Base-by-base conservation (phyloP, 257 asterid genomes). In the Lycium ferocissimum region DNA sequence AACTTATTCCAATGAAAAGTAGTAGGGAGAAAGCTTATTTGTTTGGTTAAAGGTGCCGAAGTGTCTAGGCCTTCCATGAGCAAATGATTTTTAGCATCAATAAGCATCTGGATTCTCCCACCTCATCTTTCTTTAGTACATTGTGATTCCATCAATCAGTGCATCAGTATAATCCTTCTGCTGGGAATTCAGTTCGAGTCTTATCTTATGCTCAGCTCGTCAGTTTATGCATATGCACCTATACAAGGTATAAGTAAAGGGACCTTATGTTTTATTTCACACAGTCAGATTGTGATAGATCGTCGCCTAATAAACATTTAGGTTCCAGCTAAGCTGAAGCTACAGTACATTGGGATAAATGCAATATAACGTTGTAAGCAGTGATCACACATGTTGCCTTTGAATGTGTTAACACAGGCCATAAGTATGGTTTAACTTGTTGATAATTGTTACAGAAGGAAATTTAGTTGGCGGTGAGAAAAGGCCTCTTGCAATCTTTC, bases 401-500 rank as follows among this genome's bases (percentile, higher is more conserved):
- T 71, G 33, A 69, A 71, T 71, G 17, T 71, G 79, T 38, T 71
- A 45, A 10, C 18, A 8, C 56, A 9, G 2, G 9, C 14, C 17
- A 17, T 40, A 8, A 5, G 33, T 71, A 9, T 43, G 54, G 54
- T 71, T 71, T 71, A 71, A 12, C 56, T 71, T 18, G 79, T 40
- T 71, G 33, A 26, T 38, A 71, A 43, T 40, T 71, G 79, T 5
- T 71, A 71, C 12, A 40, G 35, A 70, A 40, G 79, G 56, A 71
- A 43, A 43, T 71, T 70, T 40, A 71, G 54, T 9, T 43, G 12
- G 9, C 17, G 51, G 76, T 71, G 54, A 43, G 35, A 40, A 17
- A 1, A 71, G 79, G 79, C 56, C 35, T 40, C 79, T 71, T 71
- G 15, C 78, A 70, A 7, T 70, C 54, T 70, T 38, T 70, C 53